Conservation (phyloP, 2,329 filamentous ascomycete genomes). For the Trichoderma atroviride region DNA sequence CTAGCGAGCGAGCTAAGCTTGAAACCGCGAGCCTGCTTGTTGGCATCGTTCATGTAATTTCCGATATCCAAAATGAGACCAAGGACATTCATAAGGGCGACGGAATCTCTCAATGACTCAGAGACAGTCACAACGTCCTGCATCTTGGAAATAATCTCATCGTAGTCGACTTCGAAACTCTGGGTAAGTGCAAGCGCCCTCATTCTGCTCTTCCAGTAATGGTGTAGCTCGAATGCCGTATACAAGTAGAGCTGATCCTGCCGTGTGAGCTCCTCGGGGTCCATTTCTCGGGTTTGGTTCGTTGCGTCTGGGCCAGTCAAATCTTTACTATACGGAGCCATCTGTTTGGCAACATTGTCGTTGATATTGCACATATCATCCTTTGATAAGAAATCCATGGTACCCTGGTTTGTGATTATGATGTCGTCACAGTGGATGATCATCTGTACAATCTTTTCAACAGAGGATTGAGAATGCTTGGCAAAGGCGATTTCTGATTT, state of each 20-base stretch:
- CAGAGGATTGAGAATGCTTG: slow-evolving; percentile 84
- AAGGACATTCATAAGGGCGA: slow-evolving; percentile 92
- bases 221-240: slow-evolving; percentile 90
- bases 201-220: slow-evolving; percentile 99
- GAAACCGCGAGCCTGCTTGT: slow-evolving; percentile 97
- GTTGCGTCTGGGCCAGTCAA: slow-evolving; percentile 88
- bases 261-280: slow-evolving; percentile 83
- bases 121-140: slow-evolving; percentile 84
- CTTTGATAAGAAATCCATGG: slow-evolving; percentile 95
- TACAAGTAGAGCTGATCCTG: slow-evolving; percentile 95
- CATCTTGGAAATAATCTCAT: slow-evolving; percentile 84
- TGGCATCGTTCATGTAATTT: slow-evolving; percentile 99
- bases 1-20: slow-evolving; percentile 93
- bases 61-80: slow-evolving; percentile 96
- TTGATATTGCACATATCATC: slow-evolving; percentile 91
- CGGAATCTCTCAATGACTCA: slow-evolving; percentile 86
- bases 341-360: slow-evolving; percentile 84
- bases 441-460: slow-evolving; percentile 86
- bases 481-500: slow-evolving; percentile 78
- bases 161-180: slow-evolving; percentile 85
- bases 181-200: slow-evolving; percentile 82
- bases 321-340: slow-evolving; percentile 95
- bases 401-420: slow-evolving; percentile 83
- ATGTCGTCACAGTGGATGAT: slow-evolving; percentile 93
- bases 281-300: slow-evolving; percentile 77